Evolutionary conservation across 306 rosid genomes (phyloP), one percentile per base, ranked within the genome.

Genomic region (Medicago lupulina): DNA sequence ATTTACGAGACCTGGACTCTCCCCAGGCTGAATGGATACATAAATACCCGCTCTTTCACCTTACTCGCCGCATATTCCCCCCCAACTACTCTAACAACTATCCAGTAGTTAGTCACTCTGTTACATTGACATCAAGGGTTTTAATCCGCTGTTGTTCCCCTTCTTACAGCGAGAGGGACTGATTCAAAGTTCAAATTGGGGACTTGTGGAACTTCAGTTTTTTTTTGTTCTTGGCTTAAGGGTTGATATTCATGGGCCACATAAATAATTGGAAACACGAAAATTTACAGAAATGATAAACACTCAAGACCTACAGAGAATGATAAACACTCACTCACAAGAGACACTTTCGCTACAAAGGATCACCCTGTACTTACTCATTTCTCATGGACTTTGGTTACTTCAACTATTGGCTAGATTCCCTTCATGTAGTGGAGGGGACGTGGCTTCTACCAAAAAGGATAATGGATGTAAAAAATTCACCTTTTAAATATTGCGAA

Each of bases 271-370:
- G 38, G 5, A 34, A 1, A 34, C 38, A 34, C 38, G 38, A 34
- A 1, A 34, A 34, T 34, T 34, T 34, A 34, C 38, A 34, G 7
- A 7, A 34, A 34, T 31, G 36, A 31, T 31, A 31, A 31, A 55
- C 46, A 34, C 12, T 36, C 23, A 36, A 7, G 23, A 62, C 23
- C 68, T 62, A 62, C 21, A 15, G 6, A 8, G 23, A 62, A 62
- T 16, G 68, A 34, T 62, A 34, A n/a, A 62, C 68, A 5, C 25
- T 15, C 68, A n/a, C 46, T 14, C 68, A 62, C 70, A 36, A 38
- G 49, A 9, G 47, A 63, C 47, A 63, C 3, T 38, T 3, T 28
- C 67, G 34, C 44, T 61, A 31, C 43, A 14, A 31, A 13, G 34
- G 43, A 61, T 34, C 43, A 34, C 21, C 21, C 12, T 25, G n/a